phyloP scores from a whole-genome alignment of 371 early-diverging fungal species.

The Rhizopus delemar region DNA sequence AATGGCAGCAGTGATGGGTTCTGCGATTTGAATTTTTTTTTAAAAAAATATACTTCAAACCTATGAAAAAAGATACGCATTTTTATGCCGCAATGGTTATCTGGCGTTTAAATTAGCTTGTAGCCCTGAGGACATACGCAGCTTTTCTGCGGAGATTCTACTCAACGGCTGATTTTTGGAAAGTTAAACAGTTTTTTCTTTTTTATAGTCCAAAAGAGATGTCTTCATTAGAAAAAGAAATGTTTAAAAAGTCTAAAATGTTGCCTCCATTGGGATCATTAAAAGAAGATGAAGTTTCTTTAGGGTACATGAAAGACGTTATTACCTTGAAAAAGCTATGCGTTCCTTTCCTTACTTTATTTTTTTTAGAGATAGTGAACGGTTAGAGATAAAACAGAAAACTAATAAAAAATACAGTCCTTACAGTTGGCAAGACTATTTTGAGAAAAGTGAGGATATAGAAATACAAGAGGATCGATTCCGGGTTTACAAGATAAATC shows the following conservation, averaged over 20 bases:
- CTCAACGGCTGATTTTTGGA: too few relatives aligned
- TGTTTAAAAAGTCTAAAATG: slow-evolving; percentile 34
- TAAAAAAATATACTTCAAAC: too few relatives aligned
- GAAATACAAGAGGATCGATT: slow-evolving; percentile 36
- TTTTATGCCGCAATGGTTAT: too few relatives aligned
- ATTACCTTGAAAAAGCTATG: neutral
- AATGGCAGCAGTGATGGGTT: too few relatives aligned
- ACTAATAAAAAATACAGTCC: slow-evolving; percentile 24
- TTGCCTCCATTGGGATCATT: slow-evolving; percentile 23
- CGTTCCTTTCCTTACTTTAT: neutral
- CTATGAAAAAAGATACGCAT: too few relatives aligned
- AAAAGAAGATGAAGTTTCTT: slow-evolving; percentile 16
- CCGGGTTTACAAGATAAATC: slow-evolving; percentile 35
- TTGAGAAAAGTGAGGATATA: slow-evolving; percentile 34
- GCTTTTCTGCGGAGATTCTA: too few relatives aligned
- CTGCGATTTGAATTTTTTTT: too few relatives aligned
- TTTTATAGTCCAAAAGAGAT: slow-evolving; percentile 11
- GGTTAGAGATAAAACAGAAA: neutral
- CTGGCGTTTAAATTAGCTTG: too few relatives aligned
- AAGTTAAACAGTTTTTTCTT: too few relatives aligned
- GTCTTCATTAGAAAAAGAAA: slow-evolving; percentile 47
- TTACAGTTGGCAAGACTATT: slow-evolving; percentile 39
- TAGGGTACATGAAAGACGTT: too few relatives aligned
- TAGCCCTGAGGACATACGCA: too few relatives aligned
- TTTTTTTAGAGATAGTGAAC: neutral